Evolutionary conservation across 2,329 filamentous ascomycete species (phyloP).

Genomic region (Biscogniauxia sp.): DNA sequence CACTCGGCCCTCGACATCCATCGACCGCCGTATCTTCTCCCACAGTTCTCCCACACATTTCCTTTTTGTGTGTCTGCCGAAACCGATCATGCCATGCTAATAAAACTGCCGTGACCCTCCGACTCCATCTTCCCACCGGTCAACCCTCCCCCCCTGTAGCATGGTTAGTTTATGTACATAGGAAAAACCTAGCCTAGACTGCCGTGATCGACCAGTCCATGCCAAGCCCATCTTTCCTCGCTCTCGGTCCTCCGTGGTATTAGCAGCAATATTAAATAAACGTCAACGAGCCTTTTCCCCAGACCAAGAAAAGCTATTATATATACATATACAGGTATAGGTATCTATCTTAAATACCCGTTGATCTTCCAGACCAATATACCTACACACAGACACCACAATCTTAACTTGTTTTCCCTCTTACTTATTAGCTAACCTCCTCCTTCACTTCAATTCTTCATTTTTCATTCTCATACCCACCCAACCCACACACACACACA

Average conservation of each 20-base stretch:
- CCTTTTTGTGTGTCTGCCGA: neutral
- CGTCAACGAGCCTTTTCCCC: neutral
- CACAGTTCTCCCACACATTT: neutral
- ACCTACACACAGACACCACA: neutral
- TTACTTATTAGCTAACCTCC: too few species aligned
- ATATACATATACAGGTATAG: neutral
- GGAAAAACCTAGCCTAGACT: constrained; percentile 17
- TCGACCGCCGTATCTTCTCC: neutral
- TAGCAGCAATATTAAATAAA: neutral
- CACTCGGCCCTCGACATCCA: neutral
- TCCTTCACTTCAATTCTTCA: too few species aligned
- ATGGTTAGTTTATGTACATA: constrained; percentile 8
- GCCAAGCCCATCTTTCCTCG: constrained; percentile 11
- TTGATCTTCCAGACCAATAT: neutral
- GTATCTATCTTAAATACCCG: neutral
- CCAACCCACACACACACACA: neutral
- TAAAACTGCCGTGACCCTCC: neutral
- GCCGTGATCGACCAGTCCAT: constrained; percentile 21
- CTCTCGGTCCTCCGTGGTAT: neutral
- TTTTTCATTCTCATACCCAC: too few species aligned
- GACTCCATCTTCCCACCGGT: neutral
- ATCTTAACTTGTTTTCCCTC: neutral
- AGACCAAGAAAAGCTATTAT: neutral
- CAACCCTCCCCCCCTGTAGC: constrained; percentile 11
- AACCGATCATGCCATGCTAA: neutral